Base-by-base conservation (phyloP, 2,329 filamentous ascomycete species). In the Diplodia scrobiculata region DNA sequence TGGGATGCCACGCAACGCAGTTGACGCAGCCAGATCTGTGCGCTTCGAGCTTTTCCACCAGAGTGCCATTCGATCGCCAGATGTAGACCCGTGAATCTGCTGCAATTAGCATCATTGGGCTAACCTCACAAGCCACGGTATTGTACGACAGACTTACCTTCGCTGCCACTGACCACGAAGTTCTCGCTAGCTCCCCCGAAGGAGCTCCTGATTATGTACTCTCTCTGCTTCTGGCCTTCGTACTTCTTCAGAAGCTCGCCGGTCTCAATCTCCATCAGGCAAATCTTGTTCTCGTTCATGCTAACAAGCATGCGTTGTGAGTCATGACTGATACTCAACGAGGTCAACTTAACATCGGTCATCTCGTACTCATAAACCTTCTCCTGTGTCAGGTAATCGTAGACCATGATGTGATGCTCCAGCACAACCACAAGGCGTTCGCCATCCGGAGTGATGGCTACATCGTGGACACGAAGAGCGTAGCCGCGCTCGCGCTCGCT, bases 151-250 rank as follows among this genome's bases (percentile, higher is more conserved):
- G 19, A 48, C 82, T 73, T 80, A 92, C 91, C 90, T 84, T 97
- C 92, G 72, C 92, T 97, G 11, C 95, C 95, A 72, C 91, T 94
- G 32, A 96, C 83, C 10, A 98, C 89, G 76, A 97, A 97, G 75
- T 89, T 93, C 79, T 97, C 92, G 67, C 91, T 89, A 1, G 94
- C 93, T 36, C 95, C 95, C 19, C 95, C 95, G 78, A 97, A 95
- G 0, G 84, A 82, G 72, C 89, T 91, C 60, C 94, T 85, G 67
- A 99, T 96, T 65, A 97, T 85, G 73, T 83, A 97, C 1, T 89
- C 81, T 64, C 87, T 89, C 68, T 92, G 91, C 51, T 84, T 85
- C 68, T 93, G 90, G 0, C 92, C 93, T 17, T 86, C 82, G 74
- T 91, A 98, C 70, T 84, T 87, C 70, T 90, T 88, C 4, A 94